Evolutionary conservation across 2,329 filamentous ascomycete genomes (phyloP).

Genomic region (Fusarium sp.): DNA sequence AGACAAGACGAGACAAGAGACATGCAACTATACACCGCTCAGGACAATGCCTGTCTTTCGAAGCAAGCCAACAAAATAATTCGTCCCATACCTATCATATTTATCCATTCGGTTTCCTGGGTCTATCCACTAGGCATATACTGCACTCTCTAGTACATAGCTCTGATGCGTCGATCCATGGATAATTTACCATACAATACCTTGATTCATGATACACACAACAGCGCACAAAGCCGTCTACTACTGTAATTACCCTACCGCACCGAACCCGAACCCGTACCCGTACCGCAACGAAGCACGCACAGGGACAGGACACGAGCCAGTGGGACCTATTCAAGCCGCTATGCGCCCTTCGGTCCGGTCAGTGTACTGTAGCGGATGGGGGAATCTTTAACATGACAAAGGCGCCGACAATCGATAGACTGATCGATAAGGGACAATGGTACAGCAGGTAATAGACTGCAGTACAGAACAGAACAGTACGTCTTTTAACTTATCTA

Average conservation of each 20-base stretch:
- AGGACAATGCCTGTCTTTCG: conserved; percentile 10
- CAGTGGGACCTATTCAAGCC: not conserved
- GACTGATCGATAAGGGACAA: not conserved
- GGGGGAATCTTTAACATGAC: conserved; percentile 14
- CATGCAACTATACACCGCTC: conserved; percentile 22
- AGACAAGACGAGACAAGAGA: conserved; percentile 5
- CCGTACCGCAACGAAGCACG: conserved; percentile 7
- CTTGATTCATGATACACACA: conserved; percentile 18
- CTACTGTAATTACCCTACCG: conserved; percentile 12
- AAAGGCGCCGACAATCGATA: not conserved
- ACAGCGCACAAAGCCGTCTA: conserved; percentile 12
- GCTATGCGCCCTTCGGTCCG: conserved; percentile 29
- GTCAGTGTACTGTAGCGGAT: conserved; percentile 23
- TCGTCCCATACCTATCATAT: not conserved
- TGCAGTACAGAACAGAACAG: not conserved
- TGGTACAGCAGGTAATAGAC: not conserved
- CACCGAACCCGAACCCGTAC: not conserved
- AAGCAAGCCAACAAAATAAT: conserved; percentile 12
- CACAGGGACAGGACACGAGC: conserved; percentile 14
- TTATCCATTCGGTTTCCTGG: conserved; percentile 4
- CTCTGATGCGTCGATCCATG: conserved; percentile 4
- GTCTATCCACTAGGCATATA: not conserved
- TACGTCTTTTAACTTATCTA: not conserved
- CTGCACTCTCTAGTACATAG: not conserved
- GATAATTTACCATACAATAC: conserved; percentile 12